phyloP scores from a whole-genome alignment of 345 rosid species.

The Isatis tinctoria region DNA sequence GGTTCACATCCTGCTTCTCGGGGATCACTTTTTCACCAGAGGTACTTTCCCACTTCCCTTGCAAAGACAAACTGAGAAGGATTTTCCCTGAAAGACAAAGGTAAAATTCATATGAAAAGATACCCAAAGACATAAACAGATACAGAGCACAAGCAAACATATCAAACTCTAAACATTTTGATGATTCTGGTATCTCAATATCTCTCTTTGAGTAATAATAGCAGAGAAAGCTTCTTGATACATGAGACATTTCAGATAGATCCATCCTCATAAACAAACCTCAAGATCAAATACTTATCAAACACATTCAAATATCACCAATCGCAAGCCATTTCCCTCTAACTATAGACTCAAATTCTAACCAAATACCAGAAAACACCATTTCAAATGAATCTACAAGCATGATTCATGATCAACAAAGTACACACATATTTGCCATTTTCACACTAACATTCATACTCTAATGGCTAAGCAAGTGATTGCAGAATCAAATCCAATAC shows the following conservation, averaged over 20 bases:
- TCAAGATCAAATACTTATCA: not conserved
- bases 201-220: not conserved
- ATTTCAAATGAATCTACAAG: not conserved
- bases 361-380: not conserved
- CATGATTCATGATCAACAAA: not conserved
- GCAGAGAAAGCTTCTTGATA: not conserved
- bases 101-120: not conserved
- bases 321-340: not conserved
- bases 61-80: slow-evolving; percentile 58
- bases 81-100: slow-evolving; percentile 57
- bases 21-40: slow-evolving; percentile 23
- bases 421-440: not conserved
- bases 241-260: no score
- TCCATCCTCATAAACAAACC: no score
- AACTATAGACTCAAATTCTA: not conserved
- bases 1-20: slow-evolving; percentile 33
- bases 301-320: not conserved
- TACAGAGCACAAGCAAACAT: not conserved
- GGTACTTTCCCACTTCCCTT: slow-evolving; percentile 37
- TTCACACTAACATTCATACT: not conserved
- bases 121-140: not conserved
- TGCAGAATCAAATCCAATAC: not conserved
- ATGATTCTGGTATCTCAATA: slow-evolving; percentile 6
- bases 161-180: not conserved
- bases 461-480: not conserved